These are phyloP conservation scores for Colletotrichum cordylinicola DNA, from an alignment of 2,329 filamentous ascomycete species.

Conservation along the genomic window DNA sequence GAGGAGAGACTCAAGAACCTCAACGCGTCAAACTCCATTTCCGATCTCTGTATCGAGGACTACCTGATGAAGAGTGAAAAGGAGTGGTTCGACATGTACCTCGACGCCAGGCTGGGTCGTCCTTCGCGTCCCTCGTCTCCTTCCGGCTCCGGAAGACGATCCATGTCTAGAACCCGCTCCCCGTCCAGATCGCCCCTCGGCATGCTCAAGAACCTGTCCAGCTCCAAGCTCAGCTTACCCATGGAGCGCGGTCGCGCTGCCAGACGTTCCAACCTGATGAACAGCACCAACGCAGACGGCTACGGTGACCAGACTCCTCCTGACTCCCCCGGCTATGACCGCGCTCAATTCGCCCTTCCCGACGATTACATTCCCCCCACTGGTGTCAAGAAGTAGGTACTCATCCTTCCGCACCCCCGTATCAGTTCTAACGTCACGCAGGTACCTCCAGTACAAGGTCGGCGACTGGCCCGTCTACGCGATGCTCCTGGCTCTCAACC, in stretches of 20 bases:
- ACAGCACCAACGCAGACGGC: background rate
- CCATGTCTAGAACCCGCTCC: background rate
- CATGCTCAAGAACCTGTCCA: constrained; percentile 16
- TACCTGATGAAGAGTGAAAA: constrained; percentile 70
- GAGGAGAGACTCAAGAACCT: constrained; percentile 61
- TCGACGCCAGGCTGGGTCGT: constrained; percentile 62
- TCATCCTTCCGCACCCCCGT: background rate
- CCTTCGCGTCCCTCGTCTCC: constrained; percentile 38
- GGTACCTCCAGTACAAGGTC: constrained; percentile 54
- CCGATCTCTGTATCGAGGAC: constrained; percentile 67
- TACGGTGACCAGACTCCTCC: constrained; percentile 8
- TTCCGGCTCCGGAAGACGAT: constrained; percentile 25
- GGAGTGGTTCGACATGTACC: constrained; percentile 67
- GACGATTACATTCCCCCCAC: constrained; percentile 61
- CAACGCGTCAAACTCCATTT: constrained; percentile 60
- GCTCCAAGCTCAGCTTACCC: constrained; percentile 15
- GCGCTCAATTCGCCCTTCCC: constrained; percentile 62
- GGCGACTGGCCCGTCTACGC: constrained; percentile 70
- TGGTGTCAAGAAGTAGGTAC: constrained; percentile 53
- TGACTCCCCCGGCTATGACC: constrained; percentile 33
- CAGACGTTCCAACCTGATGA: constrained; percentile 7
- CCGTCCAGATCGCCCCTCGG: constrained; percentile 10
- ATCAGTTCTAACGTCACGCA: background rate
- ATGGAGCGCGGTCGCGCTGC: constrained; percentile 5
- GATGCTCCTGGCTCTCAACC: constrained; percentile 65